Evolutionary conservation across 345 rosid species (phyloP).

Genomic region (Eutrema japonicum): DNA sequence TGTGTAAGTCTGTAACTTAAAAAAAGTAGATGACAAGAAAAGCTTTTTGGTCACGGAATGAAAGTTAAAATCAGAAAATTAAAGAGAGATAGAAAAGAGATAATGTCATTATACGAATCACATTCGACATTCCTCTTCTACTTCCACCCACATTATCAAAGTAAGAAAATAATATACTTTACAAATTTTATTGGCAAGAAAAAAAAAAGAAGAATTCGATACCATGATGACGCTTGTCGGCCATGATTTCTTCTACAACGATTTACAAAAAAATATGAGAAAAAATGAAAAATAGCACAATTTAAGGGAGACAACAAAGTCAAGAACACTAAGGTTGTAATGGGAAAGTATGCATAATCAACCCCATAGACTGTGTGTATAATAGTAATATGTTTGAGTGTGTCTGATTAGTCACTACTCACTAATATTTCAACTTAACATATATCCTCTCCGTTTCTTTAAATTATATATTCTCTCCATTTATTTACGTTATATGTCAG

Average conservation of each 20-base stretch:
- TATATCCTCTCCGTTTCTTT: not conserved
- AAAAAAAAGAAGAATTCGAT: constrained; percentile 25
- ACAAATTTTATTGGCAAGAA: constrained; percentile 23
- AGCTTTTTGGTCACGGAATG: constrained; percentile 22
- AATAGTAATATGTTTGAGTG: constrained; percentile 23
- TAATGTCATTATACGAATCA: constrained; percentile 35
- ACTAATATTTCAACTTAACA: not conserved
- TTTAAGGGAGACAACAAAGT: constrained; percentile 38
- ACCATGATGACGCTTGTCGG: constrained; percentile 42
- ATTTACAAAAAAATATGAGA: not conserved
- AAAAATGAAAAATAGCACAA: constrained; percentile 29
- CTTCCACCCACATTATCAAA: constrained; percentile 36
- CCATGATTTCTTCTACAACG: constrained; percentile 35
- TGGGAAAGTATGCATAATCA: constrained; percentile 28
- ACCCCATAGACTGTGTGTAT: constrained; percentile 21
- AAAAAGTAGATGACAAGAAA: constrained; percentile 1
- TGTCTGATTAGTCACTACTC: constrained; percentile 20
- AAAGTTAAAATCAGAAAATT: constrained; percentile 21
- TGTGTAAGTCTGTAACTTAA: not conserved
- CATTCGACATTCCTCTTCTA: constrained; percentile 33
- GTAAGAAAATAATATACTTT: constrained; percentile 42
- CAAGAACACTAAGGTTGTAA: constrained; percentile 39
- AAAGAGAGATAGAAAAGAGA: constrained; percentile 18
- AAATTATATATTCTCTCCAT: not conserved
- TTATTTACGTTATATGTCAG: too few species aligned